Evolutionary conservation across 1,139 yeast genomes (phyloP).

Genomic region (Debaryomyces sp.): DNA sequence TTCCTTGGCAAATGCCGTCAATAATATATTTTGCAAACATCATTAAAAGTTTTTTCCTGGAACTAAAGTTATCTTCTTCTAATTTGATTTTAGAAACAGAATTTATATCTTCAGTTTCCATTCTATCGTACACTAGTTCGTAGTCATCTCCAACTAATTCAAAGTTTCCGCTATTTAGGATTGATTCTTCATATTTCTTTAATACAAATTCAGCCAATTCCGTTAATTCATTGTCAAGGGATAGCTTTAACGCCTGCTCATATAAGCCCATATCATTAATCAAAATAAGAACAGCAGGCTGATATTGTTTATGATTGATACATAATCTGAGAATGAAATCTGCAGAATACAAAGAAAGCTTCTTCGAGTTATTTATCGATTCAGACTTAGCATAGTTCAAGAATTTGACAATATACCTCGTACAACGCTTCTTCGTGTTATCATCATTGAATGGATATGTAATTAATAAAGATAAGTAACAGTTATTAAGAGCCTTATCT

Average conservation of each 20-base stretch:
- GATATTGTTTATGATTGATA: slow-evolving; percentile 56
- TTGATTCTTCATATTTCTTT: slow-evolving; percentile 33
- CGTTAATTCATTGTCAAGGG: slow-evolving; percentile 62
- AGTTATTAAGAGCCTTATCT: slow-evolving; percentile 64
- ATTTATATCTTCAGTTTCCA: not conserved
- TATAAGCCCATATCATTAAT: slow-evolving; percentile 64
- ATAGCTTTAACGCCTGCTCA: slow-evolving; percentile 81
- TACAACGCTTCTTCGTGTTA: slow-evolving; percentile 37
- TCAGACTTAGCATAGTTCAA: slow-evolving; percentile 30
- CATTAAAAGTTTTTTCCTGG: slow-evolving; percentile 76
- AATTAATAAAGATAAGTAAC: slow-evolving; percentile 72
- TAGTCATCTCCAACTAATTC: slow-evolving; percentile 8
- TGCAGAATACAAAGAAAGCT: slow-evolving; percentile 50
- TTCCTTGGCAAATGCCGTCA: slow-evolving; percentile 33
- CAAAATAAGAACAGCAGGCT: slow-evolving; percentile 72
- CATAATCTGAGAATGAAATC: slow-evolving; percentile 80
- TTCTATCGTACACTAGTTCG: slow-evolving; percentile 8
- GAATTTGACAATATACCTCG: slow-evolving; percentile 31
- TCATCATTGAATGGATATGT: slow-evolving; percentile 45
- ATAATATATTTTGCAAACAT: slow-evolving; percentile 66
- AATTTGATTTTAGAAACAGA: slow-evolving; percentile 17
- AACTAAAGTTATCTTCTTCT: slow-evolving; percentile 39
- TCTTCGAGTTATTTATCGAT: slow-evolving; percentile 13
- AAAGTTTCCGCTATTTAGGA: slow-evolving; percentile 10
- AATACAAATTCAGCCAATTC: slow-evolving; percentile 54